Evolutionary conservation across 1,284 basidiomycete genomes (phyloP), one percentile per base, ranked within the genome.

Genomic region (Gastroboletus turbinatus): DNA sequence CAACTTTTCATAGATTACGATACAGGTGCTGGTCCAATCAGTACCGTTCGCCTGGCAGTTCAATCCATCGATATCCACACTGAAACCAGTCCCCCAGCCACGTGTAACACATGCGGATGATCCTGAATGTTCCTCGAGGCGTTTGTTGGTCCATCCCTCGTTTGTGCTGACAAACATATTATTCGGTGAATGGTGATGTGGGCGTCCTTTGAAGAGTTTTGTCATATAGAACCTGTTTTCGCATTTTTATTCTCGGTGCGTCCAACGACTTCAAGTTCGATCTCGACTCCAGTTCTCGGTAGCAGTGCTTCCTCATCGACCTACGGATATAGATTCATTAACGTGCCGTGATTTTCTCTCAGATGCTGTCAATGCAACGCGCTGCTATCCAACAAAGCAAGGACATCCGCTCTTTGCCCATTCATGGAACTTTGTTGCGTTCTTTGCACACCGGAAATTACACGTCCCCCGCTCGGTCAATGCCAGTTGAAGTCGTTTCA

Each of bases 401-500:
- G 27, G 44, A 38, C 21, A n/a, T 42, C 7, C 38, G 23, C 38
- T 45, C 40, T 30, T 47, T 44, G 13, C 4, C 52, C 21, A 17
- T 46, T 3, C 39, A 45, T 30, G 50, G 35, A 29, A 14, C 7
- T n/a, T 21, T 36, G 9, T 53, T 29, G 7, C 43, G 36, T 52
- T 46, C 54, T 17, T 47, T 35, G 44, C 38, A 51, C 2, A 27
- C 17, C 17, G n/a, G 7, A 17, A 33, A 40, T 50, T 21, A n/a
- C 23, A 14, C 25, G 8, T 38, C 51, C 2, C 42, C 38, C 13
- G 44, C 56, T 36, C 58, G 73, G 5, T 52, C 40, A 16, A 60
- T 82, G 2, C 78, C 80, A 7, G 67, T 73, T 43, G 80, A 82
- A 65, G 52, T 81, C 5, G 53, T 80, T 5, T 71, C 74, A 17